Conservation (phyloP, 2,329 filamentous ascomycete species). For the Colletotrichum echinochloae region DNA sequence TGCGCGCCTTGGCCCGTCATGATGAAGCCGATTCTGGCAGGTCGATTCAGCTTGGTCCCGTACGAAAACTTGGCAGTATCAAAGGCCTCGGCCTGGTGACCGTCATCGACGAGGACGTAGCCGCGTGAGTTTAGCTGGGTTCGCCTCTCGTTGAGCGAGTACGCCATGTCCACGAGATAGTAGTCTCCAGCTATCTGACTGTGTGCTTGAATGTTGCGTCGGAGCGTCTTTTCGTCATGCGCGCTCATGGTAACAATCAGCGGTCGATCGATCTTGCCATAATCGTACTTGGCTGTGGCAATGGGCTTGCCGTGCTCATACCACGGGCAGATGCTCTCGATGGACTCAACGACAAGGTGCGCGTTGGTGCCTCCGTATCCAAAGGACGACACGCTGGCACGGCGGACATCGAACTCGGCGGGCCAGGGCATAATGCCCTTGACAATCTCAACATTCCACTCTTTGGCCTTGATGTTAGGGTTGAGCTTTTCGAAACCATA, state of each 20-base stretch:
- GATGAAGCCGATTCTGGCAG: not conserved
- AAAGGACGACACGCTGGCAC: conserved; percentile 3
- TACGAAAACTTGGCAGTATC: not conserved
- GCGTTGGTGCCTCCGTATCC: conserved; percentile 5
- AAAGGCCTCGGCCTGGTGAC: not conserved
- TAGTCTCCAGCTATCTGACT: not conserved
- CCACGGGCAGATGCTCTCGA: not conserved
- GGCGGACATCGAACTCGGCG: not conserved
- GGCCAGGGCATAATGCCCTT: not conserved
- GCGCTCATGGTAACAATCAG: not conserved
- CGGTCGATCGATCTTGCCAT: not conserved
- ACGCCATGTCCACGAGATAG: not conserved
- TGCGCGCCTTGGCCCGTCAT: not conserved
- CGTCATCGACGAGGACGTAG: not conserved
- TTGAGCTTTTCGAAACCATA: not conserved
- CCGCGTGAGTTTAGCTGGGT: not conserved
- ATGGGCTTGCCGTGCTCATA: not conserved
- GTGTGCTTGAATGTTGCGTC: not conserved
- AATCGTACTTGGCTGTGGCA: not conserved
- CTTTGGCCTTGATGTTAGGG: not conserved
- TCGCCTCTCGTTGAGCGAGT: not conserved
- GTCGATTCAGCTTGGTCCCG: not conserved
- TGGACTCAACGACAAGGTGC: not conserved
- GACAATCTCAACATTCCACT: not conserved
- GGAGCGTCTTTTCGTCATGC: not conserved